These are phyloP conservation scores for Trichothecium sympodiale DNA, from an alignment of 2,329 filamentous ascomycete species.

Conservation along the genomic window DNA sequence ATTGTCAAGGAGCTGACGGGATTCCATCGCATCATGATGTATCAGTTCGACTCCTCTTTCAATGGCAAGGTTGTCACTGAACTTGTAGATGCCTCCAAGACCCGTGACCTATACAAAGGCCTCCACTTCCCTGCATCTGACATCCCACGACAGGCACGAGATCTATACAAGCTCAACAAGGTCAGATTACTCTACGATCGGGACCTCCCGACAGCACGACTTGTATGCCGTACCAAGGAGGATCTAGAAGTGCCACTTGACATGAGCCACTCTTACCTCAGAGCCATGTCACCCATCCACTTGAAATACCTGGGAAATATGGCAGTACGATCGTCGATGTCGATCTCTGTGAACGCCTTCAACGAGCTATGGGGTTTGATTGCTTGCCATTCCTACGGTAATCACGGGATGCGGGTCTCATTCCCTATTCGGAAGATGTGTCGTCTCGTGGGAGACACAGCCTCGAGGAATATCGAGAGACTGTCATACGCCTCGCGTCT, in stretches of 20 bases:
- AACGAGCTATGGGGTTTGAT: constrained; percentile 80
- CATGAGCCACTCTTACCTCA: constrained; percentile 72
- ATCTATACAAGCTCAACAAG: constrained; percentile 85
- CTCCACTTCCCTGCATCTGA: constrained; percentile 82
- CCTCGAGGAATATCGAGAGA: constrained; percentile 77
- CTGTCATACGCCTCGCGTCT: constrained; percentile 76
- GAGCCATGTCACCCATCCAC: constrained; percentile 85
- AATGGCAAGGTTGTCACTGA: constrained; percentile 85
- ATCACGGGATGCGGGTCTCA: constrained; percentile 73
- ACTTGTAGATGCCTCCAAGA: constrained; percentile 67
- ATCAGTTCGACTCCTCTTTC: constrained; percentile 74
- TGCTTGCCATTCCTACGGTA: constrained; percentile 72
- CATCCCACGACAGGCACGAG: constrained; percentile 74
- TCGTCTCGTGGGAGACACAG: constrained; percentile 72
- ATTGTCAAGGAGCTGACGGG: constrained; percentile 84
- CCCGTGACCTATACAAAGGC: constrained; percentile 76
- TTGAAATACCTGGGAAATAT: constrained; percentile 81
- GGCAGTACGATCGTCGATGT: constrained; percentile 90
- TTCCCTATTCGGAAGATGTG: constrained; percentile 93
- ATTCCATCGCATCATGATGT: constrained; percentile 88
- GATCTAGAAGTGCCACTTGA: constrained; percentile 69
- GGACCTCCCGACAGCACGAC: constrained; percentile 64
- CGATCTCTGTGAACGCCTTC: constrained; percentile 82
- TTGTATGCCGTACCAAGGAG: constrained; percentile 67
- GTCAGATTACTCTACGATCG: constrained; percentile 80